phyloP scores from a whole-genome alignment of 495 filamentous ascomycete species.

The Xylaria acuta region DNA sequence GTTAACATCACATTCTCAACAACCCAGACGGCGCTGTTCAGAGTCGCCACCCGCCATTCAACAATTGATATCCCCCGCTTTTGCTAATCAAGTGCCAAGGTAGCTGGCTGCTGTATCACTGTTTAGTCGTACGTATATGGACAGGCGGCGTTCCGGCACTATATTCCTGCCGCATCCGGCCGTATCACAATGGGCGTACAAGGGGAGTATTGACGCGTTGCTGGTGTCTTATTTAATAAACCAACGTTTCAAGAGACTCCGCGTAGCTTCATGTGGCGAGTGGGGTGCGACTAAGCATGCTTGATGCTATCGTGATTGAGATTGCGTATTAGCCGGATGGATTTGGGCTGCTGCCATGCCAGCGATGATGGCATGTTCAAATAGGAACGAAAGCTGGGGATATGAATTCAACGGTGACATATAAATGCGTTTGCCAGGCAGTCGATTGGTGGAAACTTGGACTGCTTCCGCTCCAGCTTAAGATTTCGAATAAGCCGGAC shows the following conservation, averaged over 20 bases:
- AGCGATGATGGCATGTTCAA: background rate
- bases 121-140: background rate
- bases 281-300: background rate
- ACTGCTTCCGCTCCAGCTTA: background rate
- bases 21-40: background rate
- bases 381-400: background rate
- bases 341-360: background rate
- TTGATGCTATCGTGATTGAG: background rate
- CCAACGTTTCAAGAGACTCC: background rate
- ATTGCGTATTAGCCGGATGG: background rate
- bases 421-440: background rate
- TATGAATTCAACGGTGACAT: background rate
- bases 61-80: background rate
- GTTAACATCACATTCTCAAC: background rate
- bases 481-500: background rate
- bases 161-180: slow-evolving; percentile 22
- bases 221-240: slow-evolving; percentile 2
- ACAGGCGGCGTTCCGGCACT: background rate
- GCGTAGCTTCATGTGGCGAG: background rate
- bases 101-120: slow-evolving; percentile 18
- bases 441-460: background rate
- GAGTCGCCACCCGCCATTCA: background rate
- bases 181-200: slow-evolving; percentile 24
- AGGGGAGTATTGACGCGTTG: slow-evolving; percentile 2
- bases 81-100: background rate